phyloP scores from a whole-genome alignment of 495 filamentous ascomycete genomes.

The Tuber aestivum region DNA sequence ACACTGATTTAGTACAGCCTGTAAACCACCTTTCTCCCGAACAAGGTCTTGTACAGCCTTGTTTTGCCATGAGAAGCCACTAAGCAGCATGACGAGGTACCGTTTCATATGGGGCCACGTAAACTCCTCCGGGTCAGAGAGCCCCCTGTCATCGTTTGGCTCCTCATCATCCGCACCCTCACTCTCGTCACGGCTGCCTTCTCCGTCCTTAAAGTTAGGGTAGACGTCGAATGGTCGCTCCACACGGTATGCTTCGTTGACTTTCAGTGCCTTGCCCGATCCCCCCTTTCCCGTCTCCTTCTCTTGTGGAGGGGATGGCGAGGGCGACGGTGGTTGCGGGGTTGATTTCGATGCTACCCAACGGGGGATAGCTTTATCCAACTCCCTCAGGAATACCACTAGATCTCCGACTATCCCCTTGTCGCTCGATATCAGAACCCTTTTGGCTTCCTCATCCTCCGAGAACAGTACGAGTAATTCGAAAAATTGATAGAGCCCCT shows the following conservation, averaged over 20 bases:
- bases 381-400: slow-evolving; percentile 34
- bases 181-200: slow-evolving; percentile 22
- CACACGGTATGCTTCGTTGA: slow-evolving; percentile 33
- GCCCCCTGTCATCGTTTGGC: slow-evolving; percentile 36
- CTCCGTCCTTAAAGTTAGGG: slow-evolving; percentile 11
- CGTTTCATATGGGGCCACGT: slow-evolving; percentile 43
- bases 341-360: slow-evolving; percentile 37
- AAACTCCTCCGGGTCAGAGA: slow-evolving; percentile 42
- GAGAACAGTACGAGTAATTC: slow-evolving; percentile 73
- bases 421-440: slow-evolving; percentile 28
- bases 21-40: slow-evolving; percentile 36
- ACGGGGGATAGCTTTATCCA: slow-evolving; percentile 40
- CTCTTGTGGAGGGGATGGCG: not conserved
- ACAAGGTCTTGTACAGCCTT: slow-evolving; percentile 39
- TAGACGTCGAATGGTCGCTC: slow-evolving; percentile 41
- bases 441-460: slow-evolving; percentile 51
- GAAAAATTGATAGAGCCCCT: slow-evolving; percentile 72
- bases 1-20: slow-evolving; percentile 39
- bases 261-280: slow-evolving; percentile 12
- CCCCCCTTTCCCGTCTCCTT: slow-evolving; percentile 8
- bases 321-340: slow-evolving; percentile 8
- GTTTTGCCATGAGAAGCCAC: slow-evolving; percentile 38
- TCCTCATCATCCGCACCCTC: slow-evolving; percentile 34
- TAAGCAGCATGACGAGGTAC: slow-evolving; percentile 37
- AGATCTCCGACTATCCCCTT: slow-evolving; percentile 39